phyloP scores from a whole-genome alignment of 129 eudicot species.

The sunflower (Helianthus annuus) region HanXRQr2.0-SUNRISE NC_035441.2:101467471-101467970 shows the following conservation, averaged over 20 bases:
- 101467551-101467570: background rate
- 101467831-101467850: too few relatives aligned
- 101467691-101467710: background rate
- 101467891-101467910: too few relatives aligned
- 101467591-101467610: too few relatives aligned
- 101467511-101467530: background rate
- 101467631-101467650: background rate
- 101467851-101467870: too few relatives aligned
- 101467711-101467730: background rate
- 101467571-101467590: background rate
- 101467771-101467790: background rate
- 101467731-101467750: background rate
- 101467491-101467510: too few relatives aligned
- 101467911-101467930: too few relatives aligned
- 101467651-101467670: background rate
- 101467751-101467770: background rate
- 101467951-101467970: too few relatives aligned
- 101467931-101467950: too few relatives aligned
- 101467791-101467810: too few relatives aligned
- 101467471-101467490: background rate
- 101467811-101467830: too few relatives aligned
- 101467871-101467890: too few relatives aligned
- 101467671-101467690: background rate
- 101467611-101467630: background rate
- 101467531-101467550: background rate